phyloP scores from a whole-genome alignment of 257 asterid species.

The Jacaranda mimosifolia region DNA sequence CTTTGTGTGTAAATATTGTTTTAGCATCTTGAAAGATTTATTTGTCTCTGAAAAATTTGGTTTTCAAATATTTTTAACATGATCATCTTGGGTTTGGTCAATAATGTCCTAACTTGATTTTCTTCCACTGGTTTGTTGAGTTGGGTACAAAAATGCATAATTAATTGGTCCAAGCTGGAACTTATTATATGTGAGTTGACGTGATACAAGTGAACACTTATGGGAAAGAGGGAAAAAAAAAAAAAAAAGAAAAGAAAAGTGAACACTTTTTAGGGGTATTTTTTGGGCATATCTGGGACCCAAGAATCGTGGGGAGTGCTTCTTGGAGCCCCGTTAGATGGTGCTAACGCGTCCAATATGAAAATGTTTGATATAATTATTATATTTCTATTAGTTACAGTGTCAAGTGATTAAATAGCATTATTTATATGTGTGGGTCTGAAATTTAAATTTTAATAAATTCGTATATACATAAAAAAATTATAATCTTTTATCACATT shows the following conservation, averaged over 20 bases:
- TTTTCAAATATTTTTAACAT: conserved; percentile 27
- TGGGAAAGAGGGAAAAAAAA: no score
- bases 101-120: conserved; percentile 4
- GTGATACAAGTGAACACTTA: neutral
- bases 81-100: neutral
- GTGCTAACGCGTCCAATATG: no score
- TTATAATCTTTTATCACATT: no score
- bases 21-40: neutral
- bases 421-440: no score
- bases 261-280: neutral
- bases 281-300: neutral
- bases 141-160: neutral
- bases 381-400: no score
- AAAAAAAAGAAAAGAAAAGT: no score
- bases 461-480: no score
- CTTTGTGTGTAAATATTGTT: neutral
- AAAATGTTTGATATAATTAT: no score
- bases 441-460: no score
- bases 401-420: no score
- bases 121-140: neutral
- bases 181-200: neutral
- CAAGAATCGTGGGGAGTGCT: neutral
- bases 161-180: neutral
- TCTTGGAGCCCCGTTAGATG: no score
- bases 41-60: neutral